phyloP scores from a whole-genome alignment of 345 rosid genomes.

The Eucalyptus guilfoylei region DNA sequence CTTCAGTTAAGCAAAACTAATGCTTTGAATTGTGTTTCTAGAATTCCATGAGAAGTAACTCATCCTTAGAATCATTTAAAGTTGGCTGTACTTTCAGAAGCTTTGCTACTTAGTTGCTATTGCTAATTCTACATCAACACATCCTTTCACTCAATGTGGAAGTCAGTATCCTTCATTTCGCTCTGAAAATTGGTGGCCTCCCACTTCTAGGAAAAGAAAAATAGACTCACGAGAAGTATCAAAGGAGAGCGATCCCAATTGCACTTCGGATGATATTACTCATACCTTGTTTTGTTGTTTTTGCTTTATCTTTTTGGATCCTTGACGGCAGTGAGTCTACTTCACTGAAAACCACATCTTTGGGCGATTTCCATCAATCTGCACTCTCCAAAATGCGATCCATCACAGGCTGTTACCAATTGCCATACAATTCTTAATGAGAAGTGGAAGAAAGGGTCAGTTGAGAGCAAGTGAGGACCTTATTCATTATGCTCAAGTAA shows the following conservation, averaged over 20 bases:
- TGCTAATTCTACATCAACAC: not conserved
- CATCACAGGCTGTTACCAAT: not conserved
- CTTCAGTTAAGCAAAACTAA: not conserved
- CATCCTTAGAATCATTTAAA: not conserved
- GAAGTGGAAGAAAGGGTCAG: not conserved
- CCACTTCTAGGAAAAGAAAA: not conserved
- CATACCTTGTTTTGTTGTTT: conserved; percentile 14
- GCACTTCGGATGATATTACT: not conserved
- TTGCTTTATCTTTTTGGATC: conserved; percentile 22
- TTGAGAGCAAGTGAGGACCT: conserved; percentile 18
- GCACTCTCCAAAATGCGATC: not conserved
- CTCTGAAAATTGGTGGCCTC: not conserved
- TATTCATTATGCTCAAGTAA: conserved; percentile 40
- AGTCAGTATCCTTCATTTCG: not conserved
- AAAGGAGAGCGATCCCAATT: not conserved
- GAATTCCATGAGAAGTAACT: not conserved
- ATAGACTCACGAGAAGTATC: not conserved
- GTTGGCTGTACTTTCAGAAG: not conserved
- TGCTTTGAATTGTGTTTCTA: not conserved
- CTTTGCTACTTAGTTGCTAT: not conserved
- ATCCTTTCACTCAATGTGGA: not conserved
- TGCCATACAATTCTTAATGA: not conserved
- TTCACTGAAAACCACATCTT: conserved; percentile 63
- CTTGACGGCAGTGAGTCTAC: conserved; percentile 42
- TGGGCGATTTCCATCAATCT: conserved; percentile 71